Conservation (phyloP, 208 protist genomes). For the Crithidia acanthocephali region DNA sequence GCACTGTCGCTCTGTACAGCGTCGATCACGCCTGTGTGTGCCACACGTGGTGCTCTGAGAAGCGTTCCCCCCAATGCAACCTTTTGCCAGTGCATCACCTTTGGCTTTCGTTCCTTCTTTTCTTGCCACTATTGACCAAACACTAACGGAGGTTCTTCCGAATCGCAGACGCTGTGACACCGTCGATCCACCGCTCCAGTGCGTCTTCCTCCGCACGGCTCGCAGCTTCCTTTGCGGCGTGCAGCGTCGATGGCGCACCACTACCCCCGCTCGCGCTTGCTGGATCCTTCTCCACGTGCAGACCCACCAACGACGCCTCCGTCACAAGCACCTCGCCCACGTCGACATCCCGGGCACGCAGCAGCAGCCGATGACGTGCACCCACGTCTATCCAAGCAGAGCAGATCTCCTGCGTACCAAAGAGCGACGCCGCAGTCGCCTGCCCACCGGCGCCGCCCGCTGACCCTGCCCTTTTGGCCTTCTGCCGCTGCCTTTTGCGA, state of each 20-base stretch:
- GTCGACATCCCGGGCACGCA: slow-evolving; percentile 50
- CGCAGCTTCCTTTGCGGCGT: neutral
- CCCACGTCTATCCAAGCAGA: slow-evolving; percentile 61
- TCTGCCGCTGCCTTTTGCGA: slow-evolving; percentile 23
- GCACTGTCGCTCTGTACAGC: no score
- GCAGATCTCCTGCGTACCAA: slow-evolving; percentile 37
- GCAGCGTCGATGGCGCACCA: neutral
- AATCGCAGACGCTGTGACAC: slow-evolving; percentile 26
- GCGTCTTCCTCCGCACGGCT: slow-evolving; percentile 25
- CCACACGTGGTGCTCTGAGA: no score
- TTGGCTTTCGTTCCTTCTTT: no score
- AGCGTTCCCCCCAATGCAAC: no score
- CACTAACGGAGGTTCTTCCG: slow-evolving; percentile 1
- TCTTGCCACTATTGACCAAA: no score
- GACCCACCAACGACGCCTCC: slow-evolving; percentile 39
- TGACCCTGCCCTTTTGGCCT: neutral
- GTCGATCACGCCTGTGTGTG: no score
- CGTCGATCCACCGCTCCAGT: slow-evolving; percentile 45
- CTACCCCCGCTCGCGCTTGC: neutral
- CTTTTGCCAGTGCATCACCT: no score
- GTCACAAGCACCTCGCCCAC: slow-evolving; percentile 66
- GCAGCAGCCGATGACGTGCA: slow-evolving; percentile 30
- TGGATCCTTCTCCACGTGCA: slow-evolving; percentile 9
- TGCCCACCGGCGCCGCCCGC: neutral
- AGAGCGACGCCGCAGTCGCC: neutral